phyloP scores from a whole-genome alignment of 768 basidiomycete genomes.

The Trametes punicea region DNA sequence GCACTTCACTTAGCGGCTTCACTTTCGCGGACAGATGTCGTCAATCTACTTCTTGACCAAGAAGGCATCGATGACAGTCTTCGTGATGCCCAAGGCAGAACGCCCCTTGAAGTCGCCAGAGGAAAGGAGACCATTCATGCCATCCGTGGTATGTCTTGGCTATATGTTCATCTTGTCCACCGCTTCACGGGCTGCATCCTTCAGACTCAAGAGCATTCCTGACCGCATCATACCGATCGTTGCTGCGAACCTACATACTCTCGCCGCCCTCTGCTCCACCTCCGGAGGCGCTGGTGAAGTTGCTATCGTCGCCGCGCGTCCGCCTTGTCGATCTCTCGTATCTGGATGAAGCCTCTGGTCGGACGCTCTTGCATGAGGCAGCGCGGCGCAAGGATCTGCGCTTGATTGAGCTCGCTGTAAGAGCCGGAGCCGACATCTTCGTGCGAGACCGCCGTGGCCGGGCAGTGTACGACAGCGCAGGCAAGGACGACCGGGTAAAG shows the following conservation, averaged over 20 bases:
- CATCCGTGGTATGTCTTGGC: constrained; percentile 56
- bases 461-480: constrained; percentile 61
- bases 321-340: constrained; percentile 74
- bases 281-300: constrained; percentile 42
- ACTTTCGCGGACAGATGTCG: constrained; percentile 67
- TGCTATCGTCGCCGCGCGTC: constrained; percentile 68
- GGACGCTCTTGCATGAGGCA: constrained; percentile 83
- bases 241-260: constrained; percentile 70
- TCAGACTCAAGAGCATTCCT: constrained; percentile 76
- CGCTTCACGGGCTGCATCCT: not conserved
- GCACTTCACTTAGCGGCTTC: constrained; percentile 74
- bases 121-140: constrained; percentile 60
- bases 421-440: constrained; percentile 87
- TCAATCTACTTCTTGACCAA: constrained; percentile 75
- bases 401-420: constrained; percentile 78
- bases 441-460: constrained; percentile 73
- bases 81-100: constrained; percentile 62
- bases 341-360: constrained; percentile 74
- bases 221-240: constrained; percentile 69
- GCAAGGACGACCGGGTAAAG: constrained; percentile 77
- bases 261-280: constrained; percentile 43
- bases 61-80: constrained; percentile 77
- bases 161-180: not conserved
- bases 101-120: constrained; percentile 69
- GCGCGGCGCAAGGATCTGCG: constrained; percentile 76